Conservation (phyloP, 1,284 basidiomycete species). For the Cutaneotrichosporon dermatis region DNA sequence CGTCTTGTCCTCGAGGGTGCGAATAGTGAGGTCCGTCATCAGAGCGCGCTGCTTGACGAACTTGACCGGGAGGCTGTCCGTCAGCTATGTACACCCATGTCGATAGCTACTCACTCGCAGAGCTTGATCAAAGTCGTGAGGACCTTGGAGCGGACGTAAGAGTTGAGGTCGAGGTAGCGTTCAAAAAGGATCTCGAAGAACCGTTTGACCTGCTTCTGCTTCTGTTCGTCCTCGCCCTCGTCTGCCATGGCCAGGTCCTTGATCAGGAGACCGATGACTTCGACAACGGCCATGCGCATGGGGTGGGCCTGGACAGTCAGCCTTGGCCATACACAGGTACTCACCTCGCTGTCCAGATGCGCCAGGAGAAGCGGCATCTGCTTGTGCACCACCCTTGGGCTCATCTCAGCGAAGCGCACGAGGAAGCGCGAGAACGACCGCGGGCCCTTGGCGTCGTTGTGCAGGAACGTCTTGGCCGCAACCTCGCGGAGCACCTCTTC, state of each 20-base stretch:
- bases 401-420: slow-evolving; percentile 71
- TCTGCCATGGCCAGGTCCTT: slow-evolving; percentile 64
- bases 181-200: slow-evolving; percentile 82
- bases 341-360: slow-evolving; percentile 87
- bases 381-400: slow-evolving; percentile 81
- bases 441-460: slow-evolving; percentile 75
- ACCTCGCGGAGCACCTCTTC: slow-evolving; percentile 73
- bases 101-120: slow-evolving; percentile 53
- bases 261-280: slow-evolving; percentile 77
- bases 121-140: slow-evolving; percentile 69
- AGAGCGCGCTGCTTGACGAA: slow-evolving; percentile 81
- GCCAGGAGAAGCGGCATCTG: slow-evolving; percentile 78
- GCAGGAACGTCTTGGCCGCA: slow-evolving; percentile 35
- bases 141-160: slow-evolving; percentile 86
- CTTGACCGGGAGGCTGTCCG: slow-evolving; percentile 63
- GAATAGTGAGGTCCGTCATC: slow-evolving; percentile 70
- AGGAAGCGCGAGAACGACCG: slow-evolving; percentile 82
- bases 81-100: neutral
- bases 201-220: slow-evolving; percentile 73
- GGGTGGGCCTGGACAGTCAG: slow-evolving; percentile 68
- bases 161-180: slow-evolving; percentile 80
- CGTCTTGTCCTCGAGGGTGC: slow-evolving; percentile 84
- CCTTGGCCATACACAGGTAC: slow-evolving; percentile 21
- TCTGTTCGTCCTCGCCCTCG: slow-evolving; percentile 58
- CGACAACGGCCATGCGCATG: slow-evolving; percentile 88